Evolutionary conservation across 2,329 filamentous ascomycete genomes (phyloP).

Genomic region (Talaromyces funiculosus): DNA sequence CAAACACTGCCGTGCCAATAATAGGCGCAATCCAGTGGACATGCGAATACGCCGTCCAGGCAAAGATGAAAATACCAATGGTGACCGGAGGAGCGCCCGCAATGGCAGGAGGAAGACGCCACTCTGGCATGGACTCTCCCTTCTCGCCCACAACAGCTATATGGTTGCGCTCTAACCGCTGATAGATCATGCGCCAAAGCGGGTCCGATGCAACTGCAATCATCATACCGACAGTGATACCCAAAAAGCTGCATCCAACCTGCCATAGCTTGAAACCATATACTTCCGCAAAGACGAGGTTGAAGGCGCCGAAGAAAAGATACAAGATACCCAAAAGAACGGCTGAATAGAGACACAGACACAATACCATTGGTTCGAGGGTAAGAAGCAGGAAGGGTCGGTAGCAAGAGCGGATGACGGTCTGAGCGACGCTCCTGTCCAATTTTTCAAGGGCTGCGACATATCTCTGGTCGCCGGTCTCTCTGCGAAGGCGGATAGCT

Average conservation of each 20-base stretch:
- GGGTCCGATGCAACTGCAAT: slow-evolving; percentile 42
- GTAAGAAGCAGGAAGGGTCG: slow-evolving; percentile 71
- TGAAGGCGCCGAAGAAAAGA: slow-evolving; percentile 85
- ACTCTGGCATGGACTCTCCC: slow-evolving; percentile 68
- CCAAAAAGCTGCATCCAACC: slow-evolving; percentile 69
- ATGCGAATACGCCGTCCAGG: slow-evolving; percentile 68
- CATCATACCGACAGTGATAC: slow-evolving; percentile 45
- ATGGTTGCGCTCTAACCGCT: slow-evolving; percentile 20
- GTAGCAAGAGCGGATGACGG: slow-evolving; percentile 50
- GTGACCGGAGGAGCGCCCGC: slow-evolving; percentile 72
- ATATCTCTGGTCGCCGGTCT: slow-evolving; percentile 62
- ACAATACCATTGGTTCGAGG: slow-evolving; percentile 79
- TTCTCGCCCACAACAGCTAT: not conserved
- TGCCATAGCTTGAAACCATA: slow-evolving; percentile 76
- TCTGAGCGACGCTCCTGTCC: slow-evolving; percentile 59
- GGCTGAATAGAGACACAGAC: slow-evolving; percentile 75
- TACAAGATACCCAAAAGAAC: slow-evolving; percentile 84
- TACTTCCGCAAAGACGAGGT: slow-evolving; percentile 67
- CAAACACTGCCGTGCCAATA: slow-evolving; percentile 67
- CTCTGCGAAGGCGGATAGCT: slow-evolving; percentile 48
- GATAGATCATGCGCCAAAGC: slow-evolving; percentile 35
- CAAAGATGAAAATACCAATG: slow-evolving; percentile 80
- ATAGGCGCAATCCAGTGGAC: slow-evolving; percentile 75
- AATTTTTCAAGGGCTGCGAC: slow-evolving; percentile 70
- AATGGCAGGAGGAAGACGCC: slow-evolving; percentile 69